Base-by-base conservation (phyloP, 305 asterid genomes). In the Solanum hybrid region DNA sequence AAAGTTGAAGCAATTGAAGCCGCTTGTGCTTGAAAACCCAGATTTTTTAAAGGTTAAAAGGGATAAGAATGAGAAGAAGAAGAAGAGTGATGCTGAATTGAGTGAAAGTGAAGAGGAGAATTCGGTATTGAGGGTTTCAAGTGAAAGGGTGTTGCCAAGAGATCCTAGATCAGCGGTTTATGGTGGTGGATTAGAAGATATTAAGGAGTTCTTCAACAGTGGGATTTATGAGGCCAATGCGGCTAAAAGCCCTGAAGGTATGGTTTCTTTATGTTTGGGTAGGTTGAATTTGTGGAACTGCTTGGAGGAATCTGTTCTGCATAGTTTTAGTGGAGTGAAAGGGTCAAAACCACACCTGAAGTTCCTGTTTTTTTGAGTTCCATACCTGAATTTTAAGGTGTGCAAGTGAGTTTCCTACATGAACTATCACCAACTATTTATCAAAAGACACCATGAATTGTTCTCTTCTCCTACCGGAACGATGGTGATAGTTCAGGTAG, bases 101-200 rank as follows among this genome's bases (percentile, higher is more conserved):
- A 51, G 45, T 10, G 89, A 85, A 45, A 90, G 91, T 27, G 91
- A 19, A 45, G 93, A 88, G 90, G 93, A 24, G 60, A 87, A 75
- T 32, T 87, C 88, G 4, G 78, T 22, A 71, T 71, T 13, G 40
- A 78, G 77, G 77, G 82, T 14, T 69, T 92, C 92, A 10, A 89
- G 88, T 80, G 90, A 90, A 73, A 94, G 99, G 94, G 96, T 94
- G 91, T 89, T 92, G 27, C 98, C 98, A 17, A 95, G 94, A 93
- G 95, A 96, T 88, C 99, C 98, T 19, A 95, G 98, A 92, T 88
- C 92, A 92, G 98, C 96, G 6, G 98, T 95, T 89, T 95, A 95
- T 84, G 98, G 98, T 14, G 95, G 93, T 42, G 99, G 98, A 85
- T 92, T 97, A 94, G 99, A 96, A 66, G 98, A 95, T 89, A 93